phyloP scores from a whole-genome alignment of 768 basidiomycete species.

The Lactifluus piperatus region DNA sequence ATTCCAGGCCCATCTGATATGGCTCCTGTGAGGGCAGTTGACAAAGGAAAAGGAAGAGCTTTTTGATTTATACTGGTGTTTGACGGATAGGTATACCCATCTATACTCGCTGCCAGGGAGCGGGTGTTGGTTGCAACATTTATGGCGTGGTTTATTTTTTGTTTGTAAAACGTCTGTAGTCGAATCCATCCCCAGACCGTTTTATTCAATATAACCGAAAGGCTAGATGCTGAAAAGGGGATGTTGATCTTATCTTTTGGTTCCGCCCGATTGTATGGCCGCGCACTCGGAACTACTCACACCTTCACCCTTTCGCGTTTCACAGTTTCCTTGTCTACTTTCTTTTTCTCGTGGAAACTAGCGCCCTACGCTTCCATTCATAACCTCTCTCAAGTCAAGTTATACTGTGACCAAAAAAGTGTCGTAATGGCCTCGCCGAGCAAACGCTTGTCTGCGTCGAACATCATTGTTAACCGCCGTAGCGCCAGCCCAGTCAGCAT shows the following conservation, averaged over 20 bases:
- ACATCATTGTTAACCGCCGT: slow-evolving; percentile 17
- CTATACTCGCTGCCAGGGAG: background rate
- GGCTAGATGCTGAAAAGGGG: background rate
- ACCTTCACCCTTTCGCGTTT: background rate
- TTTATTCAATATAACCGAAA: background rate
- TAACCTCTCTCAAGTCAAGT: too few relatives aligned
- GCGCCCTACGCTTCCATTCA: background rate
- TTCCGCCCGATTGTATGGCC: background rate
- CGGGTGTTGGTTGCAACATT: background rate
- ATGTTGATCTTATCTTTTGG: background rate
- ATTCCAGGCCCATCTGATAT: background rate
- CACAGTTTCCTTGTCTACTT: background rate
- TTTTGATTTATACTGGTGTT: background rate
- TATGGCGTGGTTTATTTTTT: background rate
- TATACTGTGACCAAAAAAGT: background rate
- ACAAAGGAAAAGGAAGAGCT: slow-evolving; percentile 1
- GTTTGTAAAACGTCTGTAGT: background rate
- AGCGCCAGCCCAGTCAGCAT: slow-evolving; percentile 15
- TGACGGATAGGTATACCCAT: background rate
- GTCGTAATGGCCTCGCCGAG: slow-evolving; percentile 23
- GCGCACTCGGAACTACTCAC: too few relatives aligned
- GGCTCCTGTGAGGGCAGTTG: background rate
- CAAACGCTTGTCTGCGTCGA: slow-evolving; percentile 28
- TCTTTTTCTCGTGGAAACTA: background rate
- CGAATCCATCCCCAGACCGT: background rate